phyloP scores from a whole-genome alignment of 306 rosid species.

The Senna siamea region DNA sequence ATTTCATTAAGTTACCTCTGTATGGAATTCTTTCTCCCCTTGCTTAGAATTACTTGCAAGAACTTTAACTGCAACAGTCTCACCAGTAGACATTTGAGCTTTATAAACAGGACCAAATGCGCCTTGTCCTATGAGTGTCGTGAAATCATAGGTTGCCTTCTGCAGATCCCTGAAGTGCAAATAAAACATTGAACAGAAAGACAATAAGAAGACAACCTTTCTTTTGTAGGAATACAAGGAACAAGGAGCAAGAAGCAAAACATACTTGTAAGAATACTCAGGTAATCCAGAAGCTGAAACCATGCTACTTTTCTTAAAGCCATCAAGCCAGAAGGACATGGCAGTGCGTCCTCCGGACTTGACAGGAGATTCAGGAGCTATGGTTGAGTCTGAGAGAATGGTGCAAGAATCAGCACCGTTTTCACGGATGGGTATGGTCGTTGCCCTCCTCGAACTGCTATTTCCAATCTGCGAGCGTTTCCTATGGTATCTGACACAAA shows the following conservation, averaged over 20 bases:
- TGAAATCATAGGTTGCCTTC: conserved; percentile 88
- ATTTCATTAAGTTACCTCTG: conserved; percentile 62
- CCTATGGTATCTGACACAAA: conserved; percentile 82
- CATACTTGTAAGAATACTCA: conserved; percentile 90
- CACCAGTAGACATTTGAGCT: conserved; percentile 95
- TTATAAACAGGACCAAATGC: conserved; percentile 98
- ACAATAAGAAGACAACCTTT: too few species aligned
- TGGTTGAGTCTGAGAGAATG: conserved; percentile 82
- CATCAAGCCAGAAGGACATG: conserved; percentile 78
- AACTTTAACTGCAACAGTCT: conserved; percentile 92
- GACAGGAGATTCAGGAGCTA: conserved; percentile 94
- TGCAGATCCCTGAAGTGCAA: conserved; percentile 80
- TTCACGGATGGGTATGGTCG: conserved; percentile 81
- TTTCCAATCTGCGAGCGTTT: conserved; percentile 90
- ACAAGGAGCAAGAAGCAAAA: too few species aligned
- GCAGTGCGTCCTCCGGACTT: conserved; percentile 69
- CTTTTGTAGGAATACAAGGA: too few species aligned
- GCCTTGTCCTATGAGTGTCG: conserved; percentile 95
- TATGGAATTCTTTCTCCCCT: conserved; percentile 95
- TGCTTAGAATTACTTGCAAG: conserved; percentile 97
- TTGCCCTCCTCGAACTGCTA: conserved; percentile 93
- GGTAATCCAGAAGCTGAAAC: conserved; percentile 92
- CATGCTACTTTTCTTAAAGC: conserved; percentile 73
- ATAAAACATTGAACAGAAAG: too few species aligned
- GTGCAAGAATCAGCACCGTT: conserved; percentile 87